Evolutionary conservation across 768 basidiomycete species (phyloP), one percentile per base, ranked within the genome.

Genomic region (Flagelloscypha sp.): DNA sequence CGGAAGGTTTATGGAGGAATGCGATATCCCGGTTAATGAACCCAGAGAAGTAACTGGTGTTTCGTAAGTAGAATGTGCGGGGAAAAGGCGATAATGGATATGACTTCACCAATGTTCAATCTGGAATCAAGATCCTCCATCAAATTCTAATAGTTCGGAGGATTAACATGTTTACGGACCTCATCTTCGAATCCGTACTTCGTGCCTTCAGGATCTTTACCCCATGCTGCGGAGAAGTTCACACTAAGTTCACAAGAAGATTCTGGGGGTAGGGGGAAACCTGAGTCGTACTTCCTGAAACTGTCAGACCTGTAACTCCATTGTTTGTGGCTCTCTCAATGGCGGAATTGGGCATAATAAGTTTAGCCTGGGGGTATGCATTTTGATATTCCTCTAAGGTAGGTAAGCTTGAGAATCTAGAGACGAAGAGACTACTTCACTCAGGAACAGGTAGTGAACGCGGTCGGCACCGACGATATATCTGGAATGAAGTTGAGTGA

Each of bases 161-260:
- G n/a, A n/a, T n/a, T n/a, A n/a, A n/a, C n/a, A n/a, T n/a, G n/a
- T n/a, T n/a, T n/a, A n/a, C n/a, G n/a, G n/a, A 66, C 66, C 48
- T 84, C 83, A 21, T 70, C 70, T 55, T 90, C 85, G 45, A 85
- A 90, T 0, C 85, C 88, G 43, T 86, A 89, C 30, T 63, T 62
- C 18, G 79, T 79, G 7, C 62, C 63, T 3, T 72, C 66, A 3
- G 75, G 68, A 47, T 82, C 79, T n/a, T 58, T 54, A 7, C 82
- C 82, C 61, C 76, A 83, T 4, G 65, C 73, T n/a, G n/a, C n/a
- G n/a, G n/a, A n/a, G n/a, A n/a, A n/a, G n/a, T n/a, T n/a, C n/a
- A n/a, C n/a, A n/a, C n/a, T n/a, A n/a, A n/a, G n/a, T n/a, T n/a
- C n/a, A n/a, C n/a, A n/a, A n/a, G n/a, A n/a, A n/a, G n/a, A n/a